phyloP scores from a whole-genome alignment of 495 filamentous ascomycete species.

The Oidiodendron maius region DNA sequence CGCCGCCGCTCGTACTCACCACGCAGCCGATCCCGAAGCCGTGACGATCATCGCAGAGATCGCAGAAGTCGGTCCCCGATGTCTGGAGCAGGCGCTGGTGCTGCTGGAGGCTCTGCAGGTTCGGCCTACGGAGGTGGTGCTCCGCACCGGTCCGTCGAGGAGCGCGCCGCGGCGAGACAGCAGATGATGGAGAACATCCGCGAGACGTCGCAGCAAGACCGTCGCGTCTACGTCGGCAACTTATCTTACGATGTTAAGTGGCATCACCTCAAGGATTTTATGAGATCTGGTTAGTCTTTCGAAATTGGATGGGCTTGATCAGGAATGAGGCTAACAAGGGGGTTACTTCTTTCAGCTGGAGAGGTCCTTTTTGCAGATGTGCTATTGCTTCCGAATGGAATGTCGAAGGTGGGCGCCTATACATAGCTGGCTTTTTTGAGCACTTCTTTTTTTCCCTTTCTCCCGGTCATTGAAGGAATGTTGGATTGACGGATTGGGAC shows the following conservation, averaged over 20 bases:
- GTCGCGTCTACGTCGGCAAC: conserved; percentile 94
- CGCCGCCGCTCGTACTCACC: conserved; percentile 91
- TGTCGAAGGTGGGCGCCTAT: conserved; percentile 99
- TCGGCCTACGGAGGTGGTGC: conserved; percentile 51
- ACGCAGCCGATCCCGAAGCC: conserved; percentile 86
- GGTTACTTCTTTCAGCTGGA: conserved; percentile 60
- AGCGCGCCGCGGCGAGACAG: conserved; percentile 79
- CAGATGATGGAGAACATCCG: conserved; percentile 92
- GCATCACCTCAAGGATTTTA: conserved; percentile 99
- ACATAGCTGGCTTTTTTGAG: conserved; percentile 79
- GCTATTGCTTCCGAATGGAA: conserved; percentile 99
- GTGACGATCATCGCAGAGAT: conserved; percentile 78
- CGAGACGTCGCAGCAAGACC: conserved; percentile 95
- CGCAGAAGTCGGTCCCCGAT: conserved; percentile 81
- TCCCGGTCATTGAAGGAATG: conserved; percentile 79
- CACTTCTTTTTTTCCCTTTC: conserved; percentile 59
- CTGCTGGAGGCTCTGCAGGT: conserved; percentile 53
- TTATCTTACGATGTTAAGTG: conserved; percentile 99
- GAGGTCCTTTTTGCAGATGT: conserved; percentile 99
- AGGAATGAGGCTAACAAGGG: conserved; percentile 12
- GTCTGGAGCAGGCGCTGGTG: conserved; percentile 58
- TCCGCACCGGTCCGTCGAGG: conserved; percentile 71
- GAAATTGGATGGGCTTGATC: not conserved
- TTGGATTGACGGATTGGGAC: conserved; percentile 99
- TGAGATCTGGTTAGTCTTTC: conserved; percentile 87